Base-by-base conservation (phyloP, 257 asterid species). In the Osmanthus fragrans region DNA sequence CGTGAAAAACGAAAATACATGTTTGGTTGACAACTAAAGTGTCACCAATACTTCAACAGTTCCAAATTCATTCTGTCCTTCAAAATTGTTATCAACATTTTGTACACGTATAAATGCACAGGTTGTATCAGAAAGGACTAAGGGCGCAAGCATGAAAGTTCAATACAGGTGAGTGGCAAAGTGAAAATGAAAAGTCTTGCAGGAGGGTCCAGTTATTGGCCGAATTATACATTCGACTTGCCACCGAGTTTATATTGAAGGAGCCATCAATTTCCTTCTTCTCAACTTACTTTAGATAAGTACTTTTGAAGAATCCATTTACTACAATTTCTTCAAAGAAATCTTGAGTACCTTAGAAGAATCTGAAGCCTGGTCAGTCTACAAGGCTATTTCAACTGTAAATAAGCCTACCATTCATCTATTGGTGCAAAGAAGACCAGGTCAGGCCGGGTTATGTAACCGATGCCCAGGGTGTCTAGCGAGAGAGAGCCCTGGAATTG, bases 101-200 rank as follows among this genome's bases (percentile, higher is more conserved):
- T n/a, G n/a, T n/a, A n/a, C n/a, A n/a, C n/a, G n/a, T n/a, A n/a
- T n/a, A n/a, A n/a, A n/a, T n/a, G n/a, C n/a, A n/a, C n/a, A n/a
- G n/a, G n/a, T n/a, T n/a, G n/a, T n/a, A n/a, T n/a, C n/a, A n/a
- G n/a, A n/a, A n/a, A n/a, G n/a, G n/a, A n/a, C n/a, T n/a, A n/a
- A n/a, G n/a, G 77, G 34, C 70, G 29, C 63, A 23, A 36, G 70
- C 25, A 74, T 32, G 64, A 78, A 75, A 70, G 45, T 67, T 66
- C 16, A n/a, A 60, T 65, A 40, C 54, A 19, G 65, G 64, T 69
- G 80, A 85, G 85, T 25, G 80, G 66, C 49, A 42, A 80, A 60
- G 72, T 67, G 85, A 70, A 76, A 30, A 73, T 70, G 74, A 36
- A 80, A 51, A 51, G 7, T 4, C 63, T 51, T 12, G 73, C 75